These are phyloP conservation scores for Exophiala xenobiotica DNA, from an alignment of 2,329 filamentous ascomycete species.

Conservation along the genomic window DNA sequence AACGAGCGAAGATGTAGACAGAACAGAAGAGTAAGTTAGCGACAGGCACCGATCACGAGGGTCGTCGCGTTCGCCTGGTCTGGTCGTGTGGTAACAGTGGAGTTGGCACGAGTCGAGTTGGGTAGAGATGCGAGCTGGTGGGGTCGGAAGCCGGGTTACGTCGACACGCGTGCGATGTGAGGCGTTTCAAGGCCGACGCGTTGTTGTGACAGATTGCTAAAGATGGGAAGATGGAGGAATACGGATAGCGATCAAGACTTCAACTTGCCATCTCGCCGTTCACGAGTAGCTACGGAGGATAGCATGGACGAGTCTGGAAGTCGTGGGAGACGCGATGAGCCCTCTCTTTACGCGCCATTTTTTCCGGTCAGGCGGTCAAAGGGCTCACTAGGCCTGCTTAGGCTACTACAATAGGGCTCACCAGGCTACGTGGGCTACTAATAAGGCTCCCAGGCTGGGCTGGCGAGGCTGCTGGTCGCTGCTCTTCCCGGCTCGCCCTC, in stretches of 20 bases:
- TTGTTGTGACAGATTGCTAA: conserved; percentile 6
- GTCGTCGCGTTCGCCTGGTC: conserved; percentile 2
- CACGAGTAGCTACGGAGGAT: too few species aligned
- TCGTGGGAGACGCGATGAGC: background rate
- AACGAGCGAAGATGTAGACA: background rate
- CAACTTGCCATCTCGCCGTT: too few species aligned
- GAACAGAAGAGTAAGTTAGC: too few species aligned
- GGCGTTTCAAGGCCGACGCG: conserved; percentile 21
- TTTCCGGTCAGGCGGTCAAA: too few species aligned
- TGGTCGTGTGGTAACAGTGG: background rate
- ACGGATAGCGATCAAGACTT: too few species aligned
- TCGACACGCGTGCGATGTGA: conserved; percentile 7
- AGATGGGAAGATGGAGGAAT: background rate
- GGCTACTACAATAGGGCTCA: too few species aligned
- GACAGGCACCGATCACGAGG: conserved; percentile 4
- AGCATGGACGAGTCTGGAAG: background rate
- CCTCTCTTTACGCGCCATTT: conserved; percentile 1
- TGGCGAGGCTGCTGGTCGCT: background rate
- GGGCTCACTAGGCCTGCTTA: too few species aligned
- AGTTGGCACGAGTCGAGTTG: background rate
- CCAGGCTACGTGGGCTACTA: too few species aligned
- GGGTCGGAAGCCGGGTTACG: background rate
- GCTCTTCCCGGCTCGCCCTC: background rate
- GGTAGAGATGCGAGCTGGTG: background rate
- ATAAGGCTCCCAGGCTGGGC: too few species aligned